phyloP scores from a whole-genome alignment of 352 stramenopile genomes.

The Phytophthora colocasiae region DNA sequence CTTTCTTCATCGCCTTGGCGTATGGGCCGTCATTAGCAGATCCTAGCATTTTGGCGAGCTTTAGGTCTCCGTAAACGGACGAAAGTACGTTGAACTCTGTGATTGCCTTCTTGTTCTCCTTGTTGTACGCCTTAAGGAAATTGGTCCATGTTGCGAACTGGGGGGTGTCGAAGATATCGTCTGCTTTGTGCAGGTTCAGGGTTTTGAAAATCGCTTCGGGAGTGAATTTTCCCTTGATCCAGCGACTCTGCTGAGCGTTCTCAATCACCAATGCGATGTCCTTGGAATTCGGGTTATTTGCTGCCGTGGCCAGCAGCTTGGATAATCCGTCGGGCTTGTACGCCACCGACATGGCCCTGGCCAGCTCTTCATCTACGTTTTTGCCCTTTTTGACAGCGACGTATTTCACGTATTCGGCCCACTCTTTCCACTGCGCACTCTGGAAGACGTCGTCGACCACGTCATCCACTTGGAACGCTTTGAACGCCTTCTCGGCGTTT shows the following conservation, averaged over 20 bases:
- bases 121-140: constrained; percentile 4
- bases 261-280: not conserved
- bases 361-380: not conserved
- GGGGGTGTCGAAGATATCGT: not conserved
- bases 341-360: not conserved
- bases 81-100: not conserved
- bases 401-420: not conserved
- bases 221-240: not conserved
- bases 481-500: not conserved
- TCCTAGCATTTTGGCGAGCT: not conserved
- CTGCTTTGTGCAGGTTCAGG: not conserved
- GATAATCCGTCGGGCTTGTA: not conserved
- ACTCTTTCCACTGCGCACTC: not conserved
- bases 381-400: not conserved
- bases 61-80: not conserved
- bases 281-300: not conserved
- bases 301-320: not conserved
- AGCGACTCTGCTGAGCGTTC: not conserved
- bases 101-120: not conserved
- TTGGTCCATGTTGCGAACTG: constrained; percentile 3
- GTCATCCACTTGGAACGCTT: not conserved
- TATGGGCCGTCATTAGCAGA: not conserved
- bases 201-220: not conserved
- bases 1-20: not conserved
- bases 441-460: not conserved